phyloP scores from a whole-genome alignment of 306 rosid genomes.

The Cyamopsis tetragonoloba region DNA sequence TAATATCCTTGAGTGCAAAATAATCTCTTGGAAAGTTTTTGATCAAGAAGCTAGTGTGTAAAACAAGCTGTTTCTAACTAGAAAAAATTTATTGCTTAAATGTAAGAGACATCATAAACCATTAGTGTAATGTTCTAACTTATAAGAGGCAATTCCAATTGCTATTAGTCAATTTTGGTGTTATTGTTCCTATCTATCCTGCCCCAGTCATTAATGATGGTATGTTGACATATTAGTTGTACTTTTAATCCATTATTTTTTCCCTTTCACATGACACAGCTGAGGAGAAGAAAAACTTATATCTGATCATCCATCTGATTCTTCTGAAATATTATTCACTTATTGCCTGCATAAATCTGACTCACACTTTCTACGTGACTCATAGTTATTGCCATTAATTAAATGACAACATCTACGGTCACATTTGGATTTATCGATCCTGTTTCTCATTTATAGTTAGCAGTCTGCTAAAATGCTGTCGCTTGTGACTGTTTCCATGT shows the following conservation, averaged over 20 bases:
- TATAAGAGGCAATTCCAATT: background rate
- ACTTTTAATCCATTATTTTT: background rate
- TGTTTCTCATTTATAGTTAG: constrained; percentile 13
- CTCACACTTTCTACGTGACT: constrained; percentile 10
- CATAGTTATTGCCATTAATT: constrained; percentile 6
- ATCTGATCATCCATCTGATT: constrained; percentile 18
- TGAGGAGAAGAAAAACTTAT: constrained; percentile 10
- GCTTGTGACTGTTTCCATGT: background rate
- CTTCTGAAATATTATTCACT: constrained; percentile 13
- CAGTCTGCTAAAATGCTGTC: constrained; percentile 6
- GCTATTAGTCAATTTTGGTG: background rate
- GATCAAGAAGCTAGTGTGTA: background rate
- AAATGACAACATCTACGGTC: constrained; percentile 11
- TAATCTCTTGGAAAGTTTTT: background rate
- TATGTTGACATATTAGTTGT: background rate
- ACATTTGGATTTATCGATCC: constrained; percentile 30
- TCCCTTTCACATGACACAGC: background rate
- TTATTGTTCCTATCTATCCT: background rate
- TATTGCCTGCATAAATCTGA: constrained; percentile 17
- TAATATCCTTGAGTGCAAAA: too few relatives aligned
- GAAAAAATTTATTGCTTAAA: background rate
- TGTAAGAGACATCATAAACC: constrained; percentile 4
- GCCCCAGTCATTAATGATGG: background rate
- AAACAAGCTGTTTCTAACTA: background rate
- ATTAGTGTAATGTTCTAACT: too few relatives aligned